Percentiles rank a stretch among this genome's conserved stretches.
Evolutionary conservation across 2,329 filamentous ascomycete species (phyloP).

Genomic region (Calonectria hongkongensis): DNA sequence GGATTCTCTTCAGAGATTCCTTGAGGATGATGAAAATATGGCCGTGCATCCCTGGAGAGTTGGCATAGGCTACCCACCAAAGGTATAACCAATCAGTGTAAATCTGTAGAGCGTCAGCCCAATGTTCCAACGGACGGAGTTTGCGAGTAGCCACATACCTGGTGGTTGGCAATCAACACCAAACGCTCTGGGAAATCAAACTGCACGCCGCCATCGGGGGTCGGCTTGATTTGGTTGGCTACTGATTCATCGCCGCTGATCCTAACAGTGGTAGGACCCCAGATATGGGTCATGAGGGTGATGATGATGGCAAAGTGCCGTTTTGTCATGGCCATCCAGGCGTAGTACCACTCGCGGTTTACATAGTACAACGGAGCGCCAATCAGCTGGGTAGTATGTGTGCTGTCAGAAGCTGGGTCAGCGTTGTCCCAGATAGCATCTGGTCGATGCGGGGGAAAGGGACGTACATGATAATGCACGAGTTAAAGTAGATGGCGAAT

Average conservation of each 20-base stretch:
- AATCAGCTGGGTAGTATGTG: slow-evolving; percentile 83
- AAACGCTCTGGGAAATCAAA: slow-evolving; percentile 88
- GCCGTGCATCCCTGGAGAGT: slow-evolving; percentile 84
- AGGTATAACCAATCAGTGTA: slow-evolving; percentile 96
- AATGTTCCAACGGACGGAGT: slow-evolving; percentile 40
- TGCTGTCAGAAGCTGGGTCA: slow-evolving; percentile 63
- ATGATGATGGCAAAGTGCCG: slow-evolving; percentile 86
- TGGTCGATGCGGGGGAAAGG: background rate
- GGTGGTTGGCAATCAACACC: slow-evolving; percentile 91
- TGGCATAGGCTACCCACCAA: slow-evolving; percentile 95
- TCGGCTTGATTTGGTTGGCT: slow-evolving; percentile 82
- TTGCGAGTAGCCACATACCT: slow-evolving; percentile 66
- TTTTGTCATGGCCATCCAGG: slow-evolving; percentile 92
- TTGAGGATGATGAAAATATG: slow-evolving; percentile 94
- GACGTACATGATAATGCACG: slow-evolving; percentile 69
- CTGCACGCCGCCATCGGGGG: slow-evolving; percentile 82
- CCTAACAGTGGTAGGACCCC: slow-evolving; percentile 88
- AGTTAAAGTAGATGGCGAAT: slow-evolving; percentile 71
- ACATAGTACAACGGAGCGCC: slow-evolving; percentile 85
- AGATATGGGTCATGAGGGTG: slow-evolving; percentile 89
- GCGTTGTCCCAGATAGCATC: slow-evolving; percentile 11
- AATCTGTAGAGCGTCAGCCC: slow-evolving; percentile 68
- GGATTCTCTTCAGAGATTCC: slow-evolving; percentile 88
- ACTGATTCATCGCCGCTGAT: slow-evolving; percentile 91
- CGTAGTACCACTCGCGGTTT: slow-evolving; percentile 86